Evolutionary conservation across 1,284 basidiomycete genomes (phyloP).

Genomic region (Volvariella surrecta): DNA sequence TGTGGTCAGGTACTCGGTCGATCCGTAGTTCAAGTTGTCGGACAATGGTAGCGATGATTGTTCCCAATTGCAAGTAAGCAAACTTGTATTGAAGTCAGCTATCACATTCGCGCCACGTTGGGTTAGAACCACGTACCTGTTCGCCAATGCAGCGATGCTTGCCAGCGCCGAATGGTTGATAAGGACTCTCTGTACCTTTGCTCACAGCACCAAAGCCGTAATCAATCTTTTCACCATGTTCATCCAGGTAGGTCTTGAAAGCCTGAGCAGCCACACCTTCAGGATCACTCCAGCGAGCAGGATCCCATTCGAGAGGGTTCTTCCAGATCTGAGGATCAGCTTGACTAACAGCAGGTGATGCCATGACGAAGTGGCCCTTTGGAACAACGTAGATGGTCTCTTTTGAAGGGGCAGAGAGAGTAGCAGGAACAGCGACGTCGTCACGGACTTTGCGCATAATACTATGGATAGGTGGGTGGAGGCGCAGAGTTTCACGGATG

Average conservation of each 20-base stretch:
- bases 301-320: constrained; percentile 69
- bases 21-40: constrained; percentile 73
- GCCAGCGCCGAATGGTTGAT: constrained; percentile 96
- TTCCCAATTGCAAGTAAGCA: constrained; percentile 90
- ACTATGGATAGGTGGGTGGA: constrained; percentile 91
- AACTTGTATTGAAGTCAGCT: constrained; percentile 43
- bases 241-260: constrained; percentile 65
- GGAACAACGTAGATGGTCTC: constrained; percentile 81
- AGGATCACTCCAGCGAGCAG: constrained; percentile 78
- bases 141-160: constrained; percentile 94
- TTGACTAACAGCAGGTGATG: constrained; percentile 85
- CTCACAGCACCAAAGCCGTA: constrained; percentile 93
- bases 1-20: constrained; percentile 71
- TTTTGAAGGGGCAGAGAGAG: constrained; percentile 67
- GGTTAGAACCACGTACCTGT: constrained; percentile 48
- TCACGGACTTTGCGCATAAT: constrained; percentile 86
- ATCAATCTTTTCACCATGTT: constrained; percentile 82
- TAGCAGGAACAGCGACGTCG: constrained; percentile 77
- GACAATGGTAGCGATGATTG: constrained; percentile 75
- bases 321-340: constrained; percentile 85
- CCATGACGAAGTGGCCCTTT: constrained; percentile 86
- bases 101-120: constrained; percentile 5
- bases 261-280: constrained; percentile 73
- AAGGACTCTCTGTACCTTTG: constrained; percentile 84
- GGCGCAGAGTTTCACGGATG: constrained; percentile 88